These are phyloP conservation scores for Articulospora tetracladia DNA, from an alignment of 495 filamentous ascomycete species.

Conservation along the genomic window DNA sequence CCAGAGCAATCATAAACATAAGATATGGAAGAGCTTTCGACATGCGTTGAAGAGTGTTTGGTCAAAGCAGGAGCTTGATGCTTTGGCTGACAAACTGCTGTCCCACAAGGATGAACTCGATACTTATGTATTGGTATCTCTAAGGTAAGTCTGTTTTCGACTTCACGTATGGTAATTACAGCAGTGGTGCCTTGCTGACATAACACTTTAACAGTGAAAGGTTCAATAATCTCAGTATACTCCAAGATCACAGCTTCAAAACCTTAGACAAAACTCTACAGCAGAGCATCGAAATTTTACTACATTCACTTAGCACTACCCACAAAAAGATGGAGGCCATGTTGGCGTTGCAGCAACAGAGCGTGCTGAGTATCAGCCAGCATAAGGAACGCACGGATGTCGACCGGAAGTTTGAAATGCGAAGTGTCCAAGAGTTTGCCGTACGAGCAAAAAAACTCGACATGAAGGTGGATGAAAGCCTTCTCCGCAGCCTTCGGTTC, in stretches of 20 bases:
- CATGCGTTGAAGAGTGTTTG: constrained; percentile 14
- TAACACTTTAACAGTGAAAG: not conserved
- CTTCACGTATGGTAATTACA: not conserved
- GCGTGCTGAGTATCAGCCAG: not conserved
- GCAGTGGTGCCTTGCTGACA: no score
- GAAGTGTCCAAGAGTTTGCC: no score
- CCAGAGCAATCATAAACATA: not conserved
- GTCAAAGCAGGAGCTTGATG: constrained; percentile 7
- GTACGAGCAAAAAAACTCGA: not conserved
- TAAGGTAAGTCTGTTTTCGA: constrained; percentile 2
- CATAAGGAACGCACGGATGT: not conserved
- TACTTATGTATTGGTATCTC: constrained; percentile 19
- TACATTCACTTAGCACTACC: not conserved
- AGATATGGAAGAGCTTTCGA: constrained; percentile 9
- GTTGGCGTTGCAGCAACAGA: not conserved
- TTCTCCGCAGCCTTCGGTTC: constrained; percentile 4
- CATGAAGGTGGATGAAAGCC: not conserved
- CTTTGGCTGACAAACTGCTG: not conserved
- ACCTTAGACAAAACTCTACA: not conserved
- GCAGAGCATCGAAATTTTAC: not conserved
- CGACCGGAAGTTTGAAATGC: not conserved
- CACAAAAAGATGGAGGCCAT: not conserved
- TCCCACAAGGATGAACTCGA: not conserved
- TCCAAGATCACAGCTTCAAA: not conserved
- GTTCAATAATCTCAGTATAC: not conserved